These are phyloP conservation scores for Ogataea trehaloabstinens DNA, from an alignment of 805 yeast species.

Conservation along the genomic window DNA sequence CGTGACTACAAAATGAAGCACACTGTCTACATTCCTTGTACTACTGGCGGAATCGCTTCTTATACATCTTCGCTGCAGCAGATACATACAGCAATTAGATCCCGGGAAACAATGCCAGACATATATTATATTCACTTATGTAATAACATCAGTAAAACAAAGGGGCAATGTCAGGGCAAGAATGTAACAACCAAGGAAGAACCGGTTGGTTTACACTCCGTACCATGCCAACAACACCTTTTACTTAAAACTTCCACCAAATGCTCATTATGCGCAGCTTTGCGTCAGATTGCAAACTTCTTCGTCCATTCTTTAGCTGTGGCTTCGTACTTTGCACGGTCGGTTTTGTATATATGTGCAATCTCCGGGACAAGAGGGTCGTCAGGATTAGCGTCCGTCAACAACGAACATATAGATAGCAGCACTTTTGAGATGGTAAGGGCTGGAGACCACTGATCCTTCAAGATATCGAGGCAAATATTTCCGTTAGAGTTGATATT, in stretches of 20 bases:
- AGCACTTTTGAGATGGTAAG: constrained; percentile 93
- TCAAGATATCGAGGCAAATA: constrained; percentile 93
- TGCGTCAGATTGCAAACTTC: constrained; percentile 81
- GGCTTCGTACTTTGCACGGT: constrained; percentile 89
- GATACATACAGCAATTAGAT: no score
- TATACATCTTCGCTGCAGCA: no score
- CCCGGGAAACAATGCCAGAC: constrained; percentile 2
- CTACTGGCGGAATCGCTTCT: no score
- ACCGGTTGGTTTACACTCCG: no score
- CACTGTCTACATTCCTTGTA: no score
- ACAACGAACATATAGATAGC: constrained; percentile 88
- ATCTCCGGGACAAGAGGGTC: constrained; percentile 99
- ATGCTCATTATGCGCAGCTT: not conserved
- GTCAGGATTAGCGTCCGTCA: constrained; percentile 98
- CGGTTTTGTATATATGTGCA: constrained; percentile 94
- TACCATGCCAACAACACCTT: no score
- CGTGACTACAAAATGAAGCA: no score
- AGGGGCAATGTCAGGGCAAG: not conserved
- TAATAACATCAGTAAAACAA: constrained; percentile 1
- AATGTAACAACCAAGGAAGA: no score
- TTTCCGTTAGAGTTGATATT: constrained; percentile 95
- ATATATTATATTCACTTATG: constrained; percentile 3
- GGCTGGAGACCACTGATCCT: constrained; percentile 99
- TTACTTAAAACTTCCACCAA: no score
- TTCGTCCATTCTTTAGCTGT: constrained; percentile 99